These are phyloP conservation scores for Thymus mandschuricus DNA, from an alignment of 257 asterid genomes.

Conservation along the genomic window DNA sequence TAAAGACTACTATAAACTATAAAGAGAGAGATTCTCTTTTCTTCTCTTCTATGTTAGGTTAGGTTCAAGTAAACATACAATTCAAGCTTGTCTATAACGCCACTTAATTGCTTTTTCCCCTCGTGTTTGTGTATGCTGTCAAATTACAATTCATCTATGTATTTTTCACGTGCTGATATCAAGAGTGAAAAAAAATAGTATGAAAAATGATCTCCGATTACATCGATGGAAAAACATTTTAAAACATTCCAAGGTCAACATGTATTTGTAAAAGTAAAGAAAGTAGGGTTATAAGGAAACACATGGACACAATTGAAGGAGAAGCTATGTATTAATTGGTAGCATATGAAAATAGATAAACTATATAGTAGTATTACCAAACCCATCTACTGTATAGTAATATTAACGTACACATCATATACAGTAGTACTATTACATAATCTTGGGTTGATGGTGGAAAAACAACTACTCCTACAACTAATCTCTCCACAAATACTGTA, in stretches of 20 bases:
- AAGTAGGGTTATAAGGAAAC: no score
- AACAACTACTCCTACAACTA: neutral
- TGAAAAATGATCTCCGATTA: no score
- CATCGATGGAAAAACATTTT: no score
- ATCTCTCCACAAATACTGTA: no score
- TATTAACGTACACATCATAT: neutral
- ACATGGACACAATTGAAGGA: no score
- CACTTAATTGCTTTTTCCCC: no score
- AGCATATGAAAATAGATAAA: neutral
- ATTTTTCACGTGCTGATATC: slow-evolving; percentile 2
- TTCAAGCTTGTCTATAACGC: no score
- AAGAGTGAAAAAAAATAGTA: no score
- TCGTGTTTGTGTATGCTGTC: neutral
- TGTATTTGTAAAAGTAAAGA: no score
- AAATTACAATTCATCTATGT: neutral
- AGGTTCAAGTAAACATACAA: slow-evolving; percentile 7
- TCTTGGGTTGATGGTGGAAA: neutral
- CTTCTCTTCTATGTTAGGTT: neutral
- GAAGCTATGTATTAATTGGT: neutral
- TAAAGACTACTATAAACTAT: neutral
- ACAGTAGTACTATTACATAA: neutral
- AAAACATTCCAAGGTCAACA: no score
- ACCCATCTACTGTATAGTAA: neutral
- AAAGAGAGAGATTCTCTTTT: no score
- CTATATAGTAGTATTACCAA: slow-evolving; percentile 11